Evolutionary conservation across 177 flowering plant species (phyloP).

Genomic region (Vitis hybrid): DNA sequence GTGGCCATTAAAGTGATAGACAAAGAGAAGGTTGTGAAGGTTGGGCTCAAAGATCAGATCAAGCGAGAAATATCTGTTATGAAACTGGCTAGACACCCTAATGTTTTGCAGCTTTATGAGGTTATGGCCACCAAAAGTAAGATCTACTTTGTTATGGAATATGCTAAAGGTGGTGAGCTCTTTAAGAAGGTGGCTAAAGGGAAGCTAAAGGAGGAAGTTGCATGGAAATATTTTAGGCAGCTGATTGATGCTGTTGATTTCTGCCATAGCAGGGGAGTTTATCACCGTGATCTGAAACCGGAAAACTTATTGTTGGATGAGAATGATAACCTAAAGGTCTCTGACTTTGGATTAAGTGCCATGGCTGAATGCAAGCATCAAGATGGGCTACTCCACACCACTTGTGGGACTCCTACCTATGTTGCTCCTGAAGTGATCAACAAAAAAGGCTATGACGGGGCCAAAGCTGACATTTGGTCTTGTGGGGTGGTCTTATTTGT

Average conservation of each 20-base stretch:
- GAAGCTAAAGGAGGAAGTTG: conserved; percentile 52
- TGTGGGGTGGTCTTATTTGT: conserved; percentile 65
- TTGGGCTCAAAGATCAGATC: conserved; percentile 50
- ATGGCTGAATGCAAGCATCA: conserved; percentile 48
- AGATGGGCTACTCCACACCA: conserved; percentile 65
- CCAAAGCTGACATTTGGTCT: conserved; percentile 64
- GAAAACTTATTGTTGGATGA: conserved; percentile 66
- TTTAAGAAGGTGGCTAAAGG: conserved; percentile 62
- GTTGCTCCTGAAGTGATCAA: conserved; percentile 67
- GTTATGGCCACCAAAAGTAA: conserved; percentile 64
- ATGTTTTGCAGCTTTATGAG: conserved; percentile 52
- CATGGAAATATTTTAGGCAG: conserved; percentile 48
- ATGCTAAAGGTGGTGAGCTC: conserved; percentile 67
- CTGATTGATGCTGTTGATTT: conserved; percentile 58
- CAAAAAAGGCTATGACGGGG: conserved; percentile 65
- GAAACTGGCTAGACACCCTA: conserved; percentile 57
- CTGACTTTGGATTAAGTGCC: conserved; percentile 66
- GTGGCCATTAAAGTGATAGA: conserved; percentile 58
- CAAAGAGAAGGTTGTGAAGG: conserved; percentile 51
- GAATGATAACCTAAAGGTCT: conserved; percentile 51
- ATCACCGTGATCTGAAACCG: conserved; percentile 65
- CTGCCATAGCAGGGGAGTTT: conserved; percentile 62
- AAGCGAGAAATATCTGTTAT: conserved; percentile 63
- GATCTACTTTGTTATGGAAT: conserved; percentile 61
- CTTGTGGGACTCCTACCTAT: conserved; percentile 71